Percentiles rank a stretch among this genome's conserved stretches.
These are phyloP conservation scores for Warburgia ugandensis DNA, from an alignment of 164 flowering plant genomes.

Conservation along the genomic window DNA sequence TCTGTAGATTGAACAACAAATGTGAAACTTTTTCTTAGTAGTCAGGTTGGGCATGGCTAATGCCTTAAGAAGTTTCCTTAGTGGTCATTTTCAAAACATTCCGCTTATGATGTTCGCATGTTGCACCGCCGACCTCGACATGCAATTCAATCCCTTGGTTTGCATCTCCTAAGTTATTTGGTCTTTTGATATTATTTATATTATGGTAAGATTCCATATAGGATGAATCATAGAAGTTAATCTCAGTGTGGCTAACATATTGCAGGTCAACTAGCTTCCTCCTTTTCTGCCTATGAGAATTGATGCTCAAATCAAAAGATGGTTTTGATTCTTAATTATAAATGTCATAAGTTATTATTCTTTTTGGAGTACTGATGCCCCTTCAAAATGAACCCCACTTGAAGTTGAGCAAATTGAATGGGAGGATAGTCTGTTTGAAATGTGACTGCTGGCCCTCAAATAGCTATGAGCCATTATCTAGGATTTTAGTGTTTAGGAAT, in stretches of 20 bases:
- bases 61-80: constrained; percentile 4
- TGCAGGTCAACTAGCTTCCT: constrained; percentile 31
- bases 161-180: constrained; percentile 10
- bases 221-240: constrained; percentile 14
- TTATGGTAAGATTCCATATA: constrained; percentile 19
- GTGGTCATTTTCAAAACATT: constrained; percentile 8
- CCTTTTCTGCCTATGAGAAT: constrained; percentile 59
- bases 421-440: constrained; percentile 25
- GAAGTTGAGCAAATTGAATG: constrained; percentile 16
- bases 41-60: constrained; percentile 15
- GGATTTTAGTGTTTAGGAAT: no score
- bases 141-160: constrained; percentile 24
- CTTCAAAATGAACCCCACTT: constrained; percentile 16
- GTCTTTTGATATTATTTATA: constrained; percentile 10
- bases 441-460: constrained; percentile 27
- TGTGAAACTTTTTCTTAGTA: constrained; percentile 33
- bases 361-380: constrained; percentile 47
- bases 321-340: constrained; percentile 40
- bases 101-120: constrained; percentile 12
- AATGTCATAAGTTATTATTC: constrained; percentile 8
- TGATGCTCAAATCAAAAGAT: constrained; percentile 52
- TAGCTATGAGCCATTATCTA: no score
- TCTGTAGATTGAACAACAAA: constrained; percentile 62
- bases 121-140: constrained; percentile 11
- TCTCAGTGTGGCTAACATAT: constrained; percentile 13